A percentile compares a stretch with the other conserved stretches of the same genome.
These are phyloP conservation scores for Heimioporus sp. DNA, from an alignment of 768 basidiomycete genomes.

Conservation along the genomic window DNA sequence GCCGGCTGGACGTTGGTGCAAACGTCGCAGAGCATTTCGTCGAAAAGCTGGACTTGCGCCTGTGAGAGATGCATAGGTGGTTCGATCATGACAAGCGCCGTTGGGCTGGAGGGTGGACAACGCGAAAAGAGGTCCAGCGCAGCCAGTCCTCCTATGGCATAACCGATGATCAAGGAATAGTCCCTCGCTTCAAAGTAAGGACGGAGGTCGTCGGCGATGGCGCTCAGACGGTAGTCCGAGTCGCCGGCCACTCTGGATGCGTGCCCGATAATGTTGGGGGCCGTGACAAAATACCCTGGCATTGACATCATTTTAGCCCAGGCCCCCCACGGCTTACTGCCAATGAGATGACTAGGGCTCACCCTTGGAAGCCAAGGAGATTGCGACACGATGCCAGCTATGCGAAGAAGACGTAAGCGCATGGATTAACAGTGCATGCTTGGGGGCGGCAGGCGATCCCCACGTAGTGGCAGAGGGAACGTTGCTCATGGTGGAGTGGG, in stretches of 20 bases:
- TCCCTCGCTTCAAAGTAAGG: slow-evolving; percentile 9
- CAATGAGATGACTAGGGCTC: no score
- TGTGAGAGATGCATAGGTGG: slow-evolving; percentile 1
- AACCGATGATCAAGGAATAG: slow-evolving; percentile 15
- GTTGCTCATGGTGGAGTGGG: slow-evolving; percentile 9
- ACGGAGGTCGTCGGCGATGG: slow-evolving; percentile 13
- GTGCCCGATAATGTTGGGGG: not conserved
- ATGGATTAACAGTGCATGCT: slow-evolving; percentile 24
- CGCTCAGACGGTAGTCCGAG: slow-evolving; percentile 5
- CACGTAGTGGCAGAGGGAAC: slow-evolving; percentile 14
- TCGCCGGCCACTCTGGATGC: not conserved
- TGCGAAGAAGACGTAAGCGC: slow-evolving; percentile 18
- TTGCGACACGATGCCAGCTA: slow-evolving; percentile 15
- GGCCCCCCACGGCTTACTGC: no score
- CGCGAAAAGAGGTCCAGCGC: slow-evolving; percentile 1
- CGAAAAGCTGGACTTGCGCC: not conserved
- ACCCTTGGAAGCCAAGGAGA: no score
- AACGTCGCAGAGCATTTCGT: not conserved
- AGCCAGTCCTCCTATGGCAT: slow-evolving; percentile 10
- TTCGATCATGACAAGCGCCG: slow-evolving; percentile 13
- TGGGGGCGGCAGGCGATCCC: slow-evolving; percentile 19
- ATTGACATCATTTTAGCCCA: no score
- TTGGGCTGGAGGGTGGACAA: slow-evolving; percentile 3
- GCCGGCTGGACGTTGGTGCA: not conserved
- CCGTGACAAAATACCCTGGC: no score